Conservation (phyloP, 2,329 filamentous ascomycete genomes). For the Didymella keratinophila region DNA sequence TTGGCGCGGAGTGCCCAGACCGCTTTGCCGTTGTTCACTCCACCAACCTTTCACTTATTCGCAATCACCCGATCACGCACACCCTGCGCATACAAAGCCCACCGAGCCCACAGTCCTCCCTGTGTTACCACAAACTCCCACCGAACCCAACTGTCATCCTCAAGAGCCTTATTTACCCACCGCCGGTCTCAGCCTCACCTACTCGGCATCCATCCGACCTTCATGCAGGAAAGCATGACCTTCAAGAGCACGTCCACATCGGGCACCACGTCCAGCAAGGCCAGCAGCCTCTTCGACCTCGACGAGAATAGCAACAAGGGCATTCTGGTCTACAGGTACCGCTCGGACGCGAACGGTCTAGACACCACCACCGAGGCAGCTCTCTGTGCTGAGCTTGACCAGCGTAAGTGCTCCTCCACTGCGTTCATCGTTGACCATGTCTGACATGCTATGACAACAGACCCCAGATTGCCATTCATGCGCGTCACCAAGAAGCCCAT, state of each 20-base stretch:
- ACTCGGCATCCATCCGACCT: conserved; percentile 24
- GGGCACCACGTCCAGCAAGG: conserved; percentile 45
- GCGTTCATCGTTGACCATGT: conserved; percentile 9
- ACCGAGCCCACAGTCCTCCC: conserved; percentile 29
- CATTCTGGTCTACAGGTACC: conserved; percentile 58
- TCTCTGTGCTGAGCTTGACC: conserved; percentile 51
- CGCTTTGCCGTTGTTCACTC: conserved; percentile 35
- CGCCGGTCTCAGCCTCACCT: conserved; percentile 39
- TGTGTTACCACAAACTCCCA: conserved; percentile 31
- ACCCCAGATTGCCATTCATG: conserved; percentile 51
- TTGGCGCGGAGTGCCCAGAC: conserved; percentile 25
- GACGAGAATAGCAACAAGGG: conserved; percentile 54
- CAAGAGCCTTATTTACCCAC: conserved; percentile 30
- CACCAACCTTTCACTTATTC: conserved; percentile 19
- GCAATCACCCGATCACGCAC: conserved; percentile 41
- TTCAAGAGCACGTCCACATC: conserved; percentile 56
- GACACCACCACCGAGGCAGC: conserved; percentile 55
- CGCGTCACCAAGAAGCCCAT: conserved; percentile 58
- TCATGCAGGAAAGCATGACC: conserved; percentile 45
- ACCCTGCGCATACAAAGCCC: conserved; percentile 42
- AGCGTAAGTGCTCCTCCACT: conserved; percentile 38
- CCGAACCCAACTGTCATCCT: conserved; percentile 6
- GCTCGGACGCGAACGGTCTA: conserved; percentile 50
- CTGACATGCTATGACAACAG: conserved; percentile 40
- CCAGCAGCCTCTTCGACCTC: conserved; percentile 54